Evolutionary conservation across 106 monocot species (phyloP), one percentile per base, ranked within the genome.

Genomic region (Dendrobium huoshanense): DNA sequence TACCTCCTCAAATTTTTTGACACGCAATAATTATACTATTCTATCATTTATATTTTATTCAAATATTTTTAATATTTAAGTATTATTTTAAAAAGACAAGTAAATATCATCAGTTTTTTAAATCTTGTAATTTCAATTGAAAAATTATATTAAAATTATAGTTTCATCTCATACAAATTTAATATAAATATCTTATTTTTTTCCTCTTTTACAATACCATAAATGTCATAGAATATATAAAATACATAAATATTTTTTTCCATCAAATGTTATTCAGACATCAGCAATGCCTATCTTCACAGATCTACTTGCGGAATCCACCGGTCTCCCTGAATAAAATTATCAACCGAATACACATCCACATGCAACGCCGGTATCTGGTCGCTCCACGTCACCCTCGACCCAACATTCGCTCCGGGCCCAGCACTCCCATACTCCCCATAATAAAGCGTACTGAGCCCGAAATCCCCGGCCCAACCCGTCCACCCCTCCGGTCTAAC

Each of bases 271-370:
- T 45, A 45, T 45, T 45, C 45, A 45, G 9, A 45, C 45, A 45
- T 45, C 6, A 45, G 45, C 8, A 45, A 45, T 16, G 19, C 56
- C 19, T 16, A 56, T 11, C 15, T 54, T 17, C 13, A 56, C 58
- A 16, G 20, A 56, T 11, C 67, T 2, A 24, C 9, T 6, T 5
- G 9, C 19, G 75, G 75, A 75, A 75, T 75, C 75, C 75, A 75
- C 0, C 17, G 19, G 2, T 75, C 42, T 5, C 75, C 75, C 81
- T 83, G 83, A 78, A 83, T 83, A 37, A 83, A 83, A 56, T 83
- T 83, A 24, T 83, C 70, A 5, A 41, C 13, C 11, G 83, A 83
- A 43, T 83, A 83, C 49, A 73, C 78, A 47, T 25, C 55, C 55
- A 78, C 4, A 41, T 83, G 83, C 56, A 78, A 72, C 24, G 67